Conservation (phyloP, 2,329 filamentous ascomycete species). For the Colletotrichum eremochloae region DNA sequence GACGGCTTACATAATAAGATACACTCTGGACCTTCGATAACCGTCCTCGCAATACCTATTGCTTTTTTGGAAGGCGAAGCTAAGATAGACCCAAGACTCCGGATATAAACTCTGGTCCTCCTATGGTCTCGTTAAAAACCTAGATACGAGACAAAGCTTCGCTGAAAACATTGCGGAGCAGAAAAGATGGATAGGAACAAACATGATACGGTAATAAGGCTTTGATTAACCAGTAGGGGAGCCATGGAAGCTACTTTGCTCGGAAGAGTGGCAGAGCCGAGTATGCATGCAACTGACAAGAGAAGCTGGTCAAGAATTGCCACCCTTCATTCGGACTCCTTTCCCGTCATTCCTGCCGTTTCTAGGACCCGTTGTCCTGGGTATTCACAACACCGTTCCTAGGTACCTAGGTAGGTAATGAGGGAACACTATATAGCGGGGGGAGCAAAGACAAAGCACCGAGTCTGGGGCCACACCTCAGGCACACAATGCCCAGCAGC, state of each 20-base stretch:
- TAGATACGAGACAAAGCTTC: background rate
- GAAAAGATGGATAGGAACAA: background rate
- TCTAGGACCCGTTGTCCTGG: background rate
- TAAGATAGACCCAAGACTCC: background rate
- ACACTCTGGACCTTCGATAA: slow-evolving; percentile 31
- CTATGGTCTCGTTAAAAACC: background rate
- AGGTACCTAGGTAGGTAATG: no score
- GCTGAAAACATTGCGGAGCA: background rate
- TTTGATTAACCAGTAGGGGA: background rate
- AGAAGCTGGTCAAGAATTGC: background rate
- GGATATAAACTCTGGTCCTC: background rate
- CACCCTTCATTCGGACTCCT: background rate
- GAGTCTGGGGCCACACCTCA: slow-evolving; percentile 16
- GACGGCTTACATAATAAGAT: slow-evolving; percentile 16
- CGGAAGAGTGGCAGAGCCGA: background rate
- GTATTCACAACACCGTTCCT: background rate
- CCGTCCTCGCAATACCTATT: slow-evolving; percentile 11
- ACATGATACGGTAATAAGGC: no score
- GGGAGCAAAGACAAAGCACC: background rate
- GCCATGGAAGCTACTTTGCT: background rate
- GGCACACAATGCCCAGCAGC: background rate
- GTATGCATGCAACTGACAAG: background rate
- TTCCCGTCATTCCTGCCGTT: background rate
- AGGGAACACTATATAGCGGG: no score
- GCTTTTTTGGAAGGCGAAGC: background rate